Base-by-base conservation (phyloP, 129 eudicot species). In the Flaveria brownii region DNA sequence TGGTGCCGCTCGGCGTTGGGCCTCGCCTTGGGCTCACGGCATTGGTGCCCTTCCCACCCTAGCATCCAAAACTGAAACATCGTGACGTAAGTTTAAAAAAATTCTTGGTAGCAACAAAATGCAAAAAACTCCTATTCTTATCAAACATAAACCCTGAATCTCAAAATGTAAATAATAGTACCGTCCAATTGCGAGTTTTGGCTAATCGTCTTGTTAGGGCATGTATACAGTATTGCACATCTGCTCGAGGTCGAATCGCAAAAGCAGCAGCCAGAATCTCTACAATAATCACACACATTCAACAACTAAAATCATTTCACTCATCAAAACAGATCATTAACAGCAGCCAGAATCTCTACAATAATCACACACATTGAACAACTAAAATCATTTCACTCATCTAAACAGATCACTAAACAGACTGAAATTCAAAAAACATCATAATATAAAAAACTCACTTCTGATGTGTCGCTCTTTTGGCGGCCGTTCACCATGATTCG, bases 131-230 rank as follows among this genome's bases (percentile, higher is more conserved):
- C 20, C 20, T 13, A 51, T 22, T 18, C 33, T 26, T 54, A 65
- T 5, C 68, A 26, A 60, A 68, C 51, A 56, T n/a, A 10, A 82
- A 65, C 73, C 49, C 33, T 33, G 50, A 14, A 73, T 22, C 42
- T 3, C 12, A 23, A 18, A 45, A 5, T 36, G 16, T 47, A 16
- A 10, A 45, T 5, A 3, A 30, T 6, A 63, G 54, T 88, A 90
- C 98, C 98, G 98, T 93, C 98, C 98, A 93, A 36, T 88, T 90
- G 83, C 86, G 97, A 0, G 98, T 93, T 82, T 93, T 93, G 51
- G 90, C 87, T 80, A 93, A 81, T 84, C 98, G 83, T 73, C 98
- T 82, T 11, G 96, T 85, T 45, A 93, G 85, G 16, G 96, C 97
- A 78, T 88, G 96, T 75, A 90, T 80, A 82, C 96, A 87, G 78